Base-by-base conservation (phyloP, 805 yeast genomes). In the Saccharomyces paradoxus region DNA sequence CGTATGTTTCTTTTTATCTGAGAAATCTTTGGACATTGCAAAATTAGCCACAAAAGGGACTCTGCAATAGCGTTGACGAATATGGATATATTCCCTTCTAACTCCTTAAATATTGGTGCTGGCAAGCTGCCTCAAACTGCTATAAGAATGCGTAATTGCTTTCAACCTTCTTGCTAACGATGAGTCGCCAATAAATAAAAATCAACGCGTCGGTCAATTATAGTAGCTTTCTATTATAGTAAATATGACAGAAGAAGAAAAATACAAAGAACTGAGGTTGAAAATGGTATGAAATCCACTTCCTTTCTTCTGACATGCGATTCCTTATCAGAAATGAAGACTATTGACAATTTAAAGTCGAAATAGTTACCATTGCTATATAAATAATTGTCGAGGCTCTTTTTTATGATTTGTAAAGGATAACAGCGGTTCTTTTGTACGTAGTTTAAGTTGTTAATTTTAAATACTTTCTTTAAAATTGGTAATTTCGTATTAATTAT, bases 1-100 rank as follows among this genome's bases (percentile, higher is more conserved):
- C 24, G 70, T 91, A 89, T 69, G 85, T 82, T 51, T 79, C 75
- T 28, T 64, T 64, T 41, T 68, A 66, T 49, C 67, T 56, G 53
- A 24, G 14, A 30, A 49, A 27, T 49, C 27, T 31, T 24, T 49
- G 49, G 26, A 29, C 26, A 31, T 46, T 24, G 28, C 41, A 51
- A 26, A 17, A 48, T 8, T 29, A 13, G 13, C 17, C 4, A 17
- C 17, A 37, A 17, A 27, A 27, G 6, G 4, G 27, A 26, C 5
- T 14, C 5, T 14, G 27, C 5, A 26, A 12, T 46, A 32, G 13
- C 9, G 24, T 37, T 10, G 24, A 17, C 12, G 12, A 37, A 37
- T 37, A 9, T 31, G 7, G n/a, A 14, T 31, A 31, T 31, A 17
- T 17, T 10, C 44, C 10, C 17, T 37, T 21, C 1, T 17, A 17